Conservation (phyloP, 805 yeast genomes). For the Candida bentonensis region DNA sequence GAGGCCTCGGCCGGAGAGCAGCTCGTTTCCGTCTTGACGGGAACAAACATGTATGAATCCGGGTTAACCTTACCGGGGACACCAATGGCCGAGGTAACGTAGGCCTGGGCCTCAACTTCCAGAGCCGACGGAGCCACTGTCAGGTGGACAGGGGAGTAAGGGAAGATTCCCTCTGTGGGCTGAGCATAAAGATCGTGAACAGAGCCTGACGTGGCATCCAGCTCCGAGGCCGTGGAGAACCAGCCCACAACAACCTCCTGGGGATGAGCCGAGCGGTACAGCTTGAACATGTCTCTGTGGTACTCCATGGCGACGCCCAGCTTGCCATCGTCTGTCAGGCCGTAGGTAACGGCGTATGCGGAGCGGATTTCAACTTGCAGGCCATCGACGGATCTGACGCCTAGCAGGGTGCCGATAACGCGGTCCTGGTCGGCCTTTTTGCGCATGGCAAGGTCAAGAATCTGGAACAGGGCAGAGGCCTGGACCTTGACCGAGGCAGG, state of each 20-base stretch:
- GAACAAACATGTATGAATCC: constrained; percentile 52
- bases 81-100: constrained; percentile 66
- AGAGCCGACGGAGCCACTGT: constrained; percentile 44
- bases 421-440: constrained; percentile 39
- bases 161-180: constrained; percentile 45
- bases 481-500: constrained; percentile 45
- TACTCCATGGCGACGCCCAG: constrained; percentile 65
- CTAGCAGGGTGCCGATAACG: constrained; percentile 71
- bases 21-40: constrained; percentile 52
- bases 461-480: constrained; percentile 60
- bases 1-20: constrained; percentile 40
- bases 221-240: constrained; percentile 46
- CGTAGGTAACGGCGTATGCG: constrained; percentile 71
- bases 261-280: constrained; percentile 67
- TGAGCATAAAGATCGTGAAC: constrained; percentile 74
- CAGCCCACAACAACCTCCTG: constrained; percentile 72
- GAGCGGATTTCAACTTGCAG: constrained; percentile 56
- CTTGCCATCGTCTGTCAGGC: constrained; percentile 52
- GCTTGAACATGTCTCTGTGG: constrained; percentile 53
- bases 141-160: constrained; percentile 66
- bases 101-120: constrained; percentile 52
- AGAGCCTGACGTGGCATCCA: constrained; percentile 60
- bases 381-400: constrained; percentile 75
- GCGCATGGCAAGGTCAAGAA: constrained; percentile 57
- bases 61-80: constrained; percentile 24